Base-by-base conservation (phyloP, 164 flowering plant species). In the Saururus chinensis region DNA sequence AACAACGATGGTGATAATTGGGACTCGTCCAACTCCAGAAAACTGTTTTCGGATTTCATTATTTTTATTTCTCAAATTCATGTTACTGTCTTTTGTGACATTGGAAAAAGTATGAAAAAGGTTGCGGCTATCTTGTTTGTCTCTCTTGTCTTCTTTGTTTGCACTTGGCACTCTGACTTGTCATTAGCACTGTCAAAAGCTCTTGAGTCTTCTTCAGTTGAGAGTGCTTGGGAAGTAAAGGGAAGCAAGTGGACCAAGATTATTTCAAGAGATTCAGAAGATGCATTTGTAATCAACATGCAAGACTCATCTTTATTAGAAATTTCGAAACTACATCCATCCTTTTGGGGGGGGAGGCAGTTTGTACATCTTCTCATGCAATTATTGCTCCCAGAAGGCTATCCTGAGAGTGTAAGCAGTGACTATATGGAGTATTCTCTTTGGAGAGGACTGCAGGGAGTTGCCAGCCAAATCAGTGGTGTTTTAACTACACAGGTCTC, bases 381-480 rank as follows among this genome's bases (percentile, higher is more conserved):
- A 9, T 71, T 90, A 64, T 72, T 93, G 89, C 84, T 93, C 7
- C 99, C 99, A 0, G 87, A 90, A 56, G 97, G 96, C 4, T 93
- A 74, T 69, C 99, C 99, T 0, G 65, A 79, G 19, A 87, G 96
- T 25, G 97, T 93, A 26, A 87, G 84, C 45, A 76, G 77, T 40
- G 99, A 95, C 79, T 95, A 95, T 69, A 68, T 91, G 84, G 95
- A 95, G 40, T 95, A 91, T 57, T 85, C 96, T 55, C 78, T 88
- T n/a, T 90, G 99, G 97, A 80, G 99, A 76, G 92, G 86, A 7
- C 88, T 87, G 14, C 99, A 95, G 69, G 95, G 96, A 9, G 70
- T 95, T 51, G 99, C 99, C 56, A 86, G 95, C 64, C 99, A 95
- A 75, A 74, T 95, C 35, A 95, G 84, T 40, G 83, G 91, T 4